A percentile compares a stretch with the other conserved stretches of the same genome.
Evolutionary conservation across 495 filamentous ascomycete genomes (phyloP).

Genomic region (Hypoxylon intermedium): DNA sequence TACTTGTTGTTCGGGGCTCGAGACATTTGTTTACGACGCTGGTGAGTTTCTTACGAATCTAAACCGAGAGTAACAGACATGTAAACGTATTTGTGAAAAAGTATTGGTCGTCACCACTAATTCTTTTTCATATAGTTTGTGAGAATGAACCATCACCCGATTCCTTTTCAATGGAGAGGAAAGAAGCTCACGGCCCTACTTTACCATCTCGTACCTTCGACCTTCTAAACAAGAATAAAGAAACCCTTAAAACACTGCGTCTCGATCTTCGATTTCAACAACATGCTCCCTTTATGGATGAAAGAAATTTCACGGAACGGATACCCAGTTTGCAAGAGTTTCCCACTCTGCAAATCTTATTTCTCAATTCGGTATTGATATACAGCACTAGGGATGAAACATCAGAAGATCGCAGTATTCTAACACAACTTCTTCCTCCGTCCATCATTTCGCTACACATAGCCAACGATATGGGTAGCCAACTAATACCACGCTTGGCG

Average conservation of each 20-base stretch:
- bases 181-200: background rate
- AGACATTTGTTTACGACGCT: conserved; percentile 27
- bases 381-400: conserved; percentile 10
- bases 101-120: conserved; percentile 9
- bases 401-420: conserved; percentile 10
- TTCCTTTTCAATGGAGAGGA: background rate
- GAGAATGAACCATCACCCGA: background rate
- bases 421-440: conserved; percentile 22
- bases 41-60: conserved; percentile 6
- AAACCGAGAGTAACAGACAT: no score
- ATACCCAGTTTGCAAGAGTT: conserved; percentile 22
- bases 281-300: background rate
- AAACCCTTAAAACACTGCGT: conserved; percentile 23
- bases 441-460: conserved; percentile 25
- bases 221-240: conserved; percentile 20
- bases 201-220: conserved; percentile 6
- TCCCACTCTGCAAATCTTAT: conserved; percentile 20
- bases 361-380: conserved; percentile 20
- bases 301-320: conserved; percentile 4
- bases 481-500: conserved; percentile 2
- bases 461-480: conserved; percentile 5
- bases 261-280: conserved; percentile 9
- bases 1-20: conserved; percentile 17
- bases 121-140: conserved; percentile 7
- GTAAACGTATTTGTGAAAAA: no score